Evolutionary conservation across 2,329 filamentous ascomycete species (phyloP), one percentile per base, ranked within the genome.

Genomic region (Aspergillus sp.): DNA sequence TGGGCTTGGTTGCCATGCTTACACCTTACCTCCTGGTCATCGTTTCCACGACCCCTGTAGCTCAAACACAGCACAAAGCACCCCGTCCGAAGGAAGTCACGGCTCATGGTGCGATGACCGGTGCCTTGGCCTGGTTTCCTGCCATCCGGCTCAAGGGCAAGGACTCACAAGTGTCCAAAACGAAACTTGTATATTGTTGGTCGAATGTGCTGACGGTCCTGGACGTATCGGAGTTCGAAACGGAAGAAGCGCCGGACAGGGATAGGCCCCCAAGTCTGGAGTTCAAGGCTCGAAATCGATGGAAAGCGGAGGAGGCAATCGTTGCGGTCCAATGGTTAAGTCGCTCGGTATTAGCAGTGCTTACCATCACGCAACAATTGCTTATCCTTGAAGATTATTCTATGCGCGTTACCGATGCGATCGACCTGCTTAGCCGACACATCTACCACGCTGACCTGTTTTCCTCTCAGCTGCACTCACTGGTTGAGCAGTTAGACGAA

Each of bases 251-350:
- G 0, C 84, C 87, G 14, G 87, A 92, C 65, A 87, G 86, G 63
- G 90, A 94, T 65, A 92, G 91, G 69, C 91, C 90, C 3, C 85
- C 91, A 1, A 87, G 83, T 51, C 84, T 98, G 22, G 86, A 85
- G 49, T 99, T 99, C 76, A 87, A 85, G 69, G 85, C 92, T 3
- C 87, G 93, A 58, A 96, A 89, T 75, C 84, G 93, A 62, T 99
- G 94, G 92, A 91, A 90, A 74, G 91, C 92, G 49, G 92, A 97
- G 63, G 95, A 99, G 78, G 89, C 95, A 4, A 96, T 99, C 64
- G 95, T 96, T 59, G 92, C 93, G 1, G 90, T 98, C 3, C 95
- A 99, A 73, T 99, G 95, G 96, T 82, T 99, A 22, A 96, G 92
- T 69, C 88, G 92, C 63, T 98, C 95, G 2, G 94, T 99, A 0